Base-by-base conservation (phyloP, 225 moss, liverwort and hornwort species). In the Sphagnum contortum region DNA sequence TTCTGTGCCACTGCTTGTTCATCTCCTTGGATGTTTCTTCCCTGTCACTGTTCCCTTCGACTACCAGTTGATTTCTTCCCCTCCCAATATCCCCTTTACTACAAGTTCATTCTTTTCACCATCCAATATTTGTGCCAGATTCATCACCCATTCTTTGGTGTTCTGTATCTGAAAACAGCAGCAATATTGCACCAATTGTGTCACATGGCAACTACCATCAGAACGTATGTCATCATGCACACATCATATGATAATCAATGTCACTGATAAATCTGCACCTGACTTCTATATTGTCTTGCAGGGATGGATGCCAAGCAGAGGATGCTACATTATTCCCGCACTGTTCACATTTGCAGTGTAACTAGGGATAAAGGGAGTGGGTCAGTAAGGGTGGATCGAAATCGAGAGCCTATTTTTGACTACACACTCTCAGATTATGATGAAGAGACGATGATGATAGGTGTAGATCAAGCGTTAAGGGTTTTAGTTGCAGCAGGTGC, bases 401-500 rank as follows among this genome's bases (percentile, higher is more conserved):
- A 71, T 3, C 57, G 56, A 0, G 8, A 64, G 4, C 69, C 84
- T 0, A 48, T 64, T 2, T 60, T 73, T 13, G 64, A 44, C 1
- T 92, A 92, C 48, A 64, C 47, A 1, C 73, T 92, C 48, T 64
- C 79, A 0, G 55, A 62, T 49, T 49, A 75, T 6, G 96, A 92
- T 61, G 74, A 80, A 57, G 76, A 77, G 44, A 81, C 63, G 5
- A 45, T 88, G 62, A 5, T 79, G 8, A 77, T 72, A 4, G 83
- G 75, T 7, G 45, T 88, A 1, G 76, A 75, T 60, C 81, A 75
- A 48, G 78, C 83, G 52, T 73, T 96, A 10, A 70, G 88, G 6
- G 85, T 86, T 6, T 13, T 96, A 66, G 69, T 80, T 3, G 92
- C 92, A 4, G 92, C 90, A 12, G 96, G 96, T 6, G 96, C 96